Evolutionary conservation across 164 flowering plant genomes (phyloP).

Genomic region (Saururus chinensis): DNA sequence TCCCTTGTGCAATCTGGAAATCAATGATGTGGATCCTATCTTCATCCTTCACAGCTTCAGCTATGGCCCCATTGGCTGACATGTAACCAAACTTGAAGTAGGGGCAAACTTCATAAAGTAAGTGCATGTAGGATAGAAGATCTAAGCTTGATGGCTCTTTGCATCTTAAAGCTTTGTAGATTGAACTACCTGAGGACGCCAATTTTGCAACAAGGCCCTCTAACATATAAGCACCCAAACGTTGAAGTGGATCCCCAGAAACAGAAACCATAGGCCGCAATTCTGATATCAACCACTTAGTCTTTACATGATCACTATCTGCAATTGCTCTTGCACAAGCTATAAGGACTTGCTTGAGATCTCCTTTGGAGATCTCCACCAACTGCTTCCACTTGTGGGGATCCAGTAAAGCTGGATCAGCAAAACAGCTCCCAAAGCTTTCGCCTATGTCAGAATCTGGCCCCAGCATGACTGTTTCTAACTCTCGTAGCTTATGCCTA

Average conservation of each 20-base stretch:
- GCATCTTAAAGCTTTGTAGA: constrained; percentile 60
- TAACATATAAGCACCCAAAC: constrained; percentile 70
- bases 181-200: constrained; percentile 51
- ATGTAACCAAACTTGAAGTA: constrained; percentile 74
- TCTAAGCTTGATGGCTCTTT: constrained; percentile 54
- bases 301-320: constrained; percentile 29
- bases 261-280: constrained; percentile 68
- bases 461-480: constrained; percentile 60
- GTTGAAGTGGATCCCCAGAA: constrained; percentile 67
- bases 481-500: constrained; percentile 41
- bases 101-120: constrained; percentile 71
- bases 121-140: constrained; percentile 65
- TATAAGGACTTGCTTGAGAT: constrained; percentile 40
- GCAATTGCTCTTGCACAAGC: constrained; percentile 56
- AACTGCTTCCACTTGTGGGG: constrained; percentile 27
- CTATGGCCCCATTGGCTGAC: constrained; percentile 84
- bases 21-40: constrained; percentile 60
- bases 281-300: constrained; percentile 49
- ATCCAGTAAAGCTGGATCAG: constrained; percentile 12
- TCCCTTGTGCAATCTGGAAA: constrained; percentile 66
- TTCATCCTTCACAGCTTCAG: constrained; percentile 68
- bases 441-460: constrained; percentile 26
- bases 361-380: constrained; percentile 39
- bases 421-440: constrained; percentile 4
- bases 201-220: constrained; percentile 67